Conservation (phyloP, 495 filamentous ascomycete species). For the Penicillium dipodomyicola region DNA sequence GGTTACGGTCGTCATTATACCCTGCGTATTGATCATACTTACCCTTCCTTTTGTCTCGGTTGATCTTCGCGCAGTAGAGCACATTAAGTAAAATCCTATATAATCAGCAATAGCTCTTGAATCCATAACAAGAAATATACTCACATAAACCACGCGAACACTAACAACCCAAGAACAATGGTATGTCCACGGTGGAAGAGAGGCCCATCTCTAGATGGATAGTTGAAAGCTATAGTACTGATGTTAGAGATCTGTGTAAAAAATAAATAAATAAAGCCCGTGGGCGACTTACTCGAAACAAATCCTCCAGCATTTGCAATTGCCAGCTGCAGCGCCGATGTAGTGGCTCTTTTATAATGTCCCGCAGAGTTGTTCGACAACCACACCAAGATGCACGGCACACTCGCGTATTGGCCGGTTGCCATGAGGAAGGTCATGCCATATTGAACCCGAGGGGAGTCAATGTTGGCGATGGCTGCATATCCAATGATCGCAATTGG, state of each 20-base stretch:
- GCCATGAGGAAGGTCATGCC: constrained; percentile 56
- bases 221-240: constrained; percentile 50
- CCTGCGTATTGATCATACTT: constrained; percentile 60
- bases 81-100: constrained; percentile 60
- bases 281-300: constrained; percentile 50
- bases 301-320: constrained; percentile 59
- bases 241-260: background rate
- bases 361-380: constrained; percentile 57
- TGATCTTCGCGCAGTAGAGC: constrained; percentile 63
- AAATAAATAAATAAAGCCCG: background rate
- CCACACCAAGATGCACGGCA: constrained; percentile 56
- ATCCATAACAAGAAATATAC: constrained; percentile 25
- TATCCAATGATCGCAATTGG: constrained; percentile 50
- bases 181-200: constrained; percentile 55
- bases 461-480: constrained; percentile 48
- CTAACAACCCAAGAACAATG: constrained; percentile 55
- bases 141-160: constrained; percentile 64
- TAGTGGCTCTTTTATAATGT: constrained; percentile 61
- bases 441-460: constrained; percentile 46
- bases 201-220: constrained; percentile 51
- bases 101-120: background rate
- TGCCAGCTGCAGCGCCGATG: constrained; percentile 52
- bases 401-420: constrained; percentile 48
- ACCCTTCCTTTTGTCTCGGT: constrained; percentile 60
- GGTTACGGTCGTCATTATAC: constrained; percentile 64